Percentiles rank a stretch among this genome's conserved stretches.
Conservation (phyloP, 164 flowering plant genomes). For the Annona squamosa region DNA sequence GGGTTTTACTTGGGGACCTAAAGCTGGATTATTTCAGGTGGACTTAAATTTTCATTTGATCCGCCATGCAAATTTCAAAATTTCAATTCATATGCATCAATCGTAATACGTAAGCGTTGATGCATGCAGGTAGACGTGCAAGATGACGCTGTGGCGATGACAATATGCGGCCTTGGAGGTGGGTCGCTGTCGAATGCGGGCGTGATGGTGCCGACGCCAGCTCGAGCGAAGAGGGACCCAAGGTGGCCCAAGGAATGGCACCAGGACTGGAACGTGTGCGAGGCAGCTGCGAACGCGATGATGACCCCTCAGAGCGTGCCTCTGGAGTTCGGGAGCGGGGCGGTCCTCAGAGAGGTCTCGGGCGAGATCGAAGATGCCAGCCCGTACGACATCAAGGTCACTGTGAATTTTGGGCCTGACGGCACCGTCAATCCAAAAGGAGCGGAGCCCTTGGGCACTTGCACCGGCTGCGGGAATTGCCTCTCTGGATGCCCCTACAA, state of each 20-base stretch:
- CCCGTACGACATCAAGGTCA: conserved; percentile 28
- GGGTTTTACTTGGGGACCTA: conserved; percentile 40
- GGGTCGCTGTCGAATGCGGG: conserved; percentile 58
- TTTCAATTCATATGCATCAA: too few species aligned
- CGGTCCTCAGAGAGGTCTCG: conserved; percentile 29
- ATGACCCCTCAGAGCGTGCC: conserved; percentile 35
- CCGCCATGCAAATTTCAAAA: background rate
- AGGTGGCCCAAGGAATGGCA: conserved; percentile 69
- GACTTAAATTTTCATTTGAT: background rate
- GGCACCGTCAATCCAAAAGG: conserved; percentile 11
- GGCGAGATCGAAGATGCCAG: conserved; percentile 28
- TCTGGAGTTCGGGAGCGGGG: conserved; percentile 31
- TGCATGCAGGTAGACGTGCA: conserved; percentile 33
- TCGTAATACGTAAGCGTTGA: too few species aligned
- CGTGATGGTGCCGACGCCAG: conserved; percentile 48
- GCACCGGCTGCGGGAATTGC: conserved; percentile 63
- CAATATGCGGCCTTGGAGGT: conserved; percentile 55
- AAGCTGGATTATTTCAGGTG: conserved; percentile 59
- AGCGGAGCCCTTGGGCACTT: conserved; percentile 21
- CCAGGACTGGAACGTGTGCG: conserved; percentile 39
- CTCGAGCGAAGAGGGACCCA: conserved; percentile 32
- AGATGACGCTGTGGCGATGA: conserved; percentile 36
- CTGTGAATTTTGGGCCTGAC: conserved; percentile 36
- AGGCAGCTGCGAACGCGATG: conserved; percentile 48
- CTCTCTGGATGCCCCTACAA: conserved; percentile 59